Conservation (phyloP, 2,329 filamentous ascomycete species). For the Calonectria fujianensis region DNA sequence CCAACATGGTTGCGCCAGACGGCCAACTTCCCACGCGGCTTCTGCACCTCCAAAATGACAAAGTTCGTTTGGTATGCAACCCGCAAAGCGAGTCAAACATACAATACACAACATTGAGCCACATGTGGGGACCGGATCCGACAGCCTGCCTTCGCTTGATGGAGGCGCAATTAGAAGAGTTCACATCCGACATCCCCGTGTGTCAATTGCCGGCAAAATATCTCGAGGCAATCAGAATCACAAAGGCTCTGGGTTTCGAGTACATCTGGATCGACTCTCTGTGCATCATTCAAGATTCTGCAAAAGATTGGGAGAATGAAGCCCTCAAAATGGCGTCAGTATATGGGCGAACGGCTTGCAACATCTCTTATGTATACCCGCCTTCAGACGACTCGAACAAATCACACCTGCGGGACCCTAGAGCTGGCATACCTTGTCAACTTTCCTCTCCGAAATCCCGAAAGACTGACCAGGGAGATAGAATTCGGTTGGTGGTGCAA, state of each 20-base stretch:
- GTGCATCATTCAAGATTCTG: slow-evolving; percentile 20
- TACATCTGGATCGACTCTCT: slow-evolving; percentile 29
- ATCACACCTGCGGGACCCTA: slow-evolving; percentile 28
- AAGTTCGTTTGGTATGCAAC: slow-evolving; percentile 32
- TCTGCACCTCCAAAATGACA: slow-evolving; percentile 26
- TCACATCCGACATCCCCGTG: slow-evolving; percentile 16
- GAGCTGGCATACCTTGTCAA: slow-evolving; percentile 2
- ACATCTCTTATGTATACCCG: slow-evolving; percentile 34
- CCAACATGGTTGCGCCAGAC: slow-evolving; percentile 28
- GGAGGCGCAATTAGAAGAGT: slow-evolving; percentile 16
- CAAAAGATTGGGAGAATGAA: slow-evolving; percentile 24
- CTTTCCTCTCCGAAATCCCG: background rate
- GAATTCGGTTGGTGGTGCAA: background rate
- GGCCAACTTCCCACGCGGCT: slow-evolving; percentile 30
- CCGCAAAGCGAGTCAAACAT: background rate
- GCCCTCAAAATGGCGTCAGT: slow-evolving; percentile 26
- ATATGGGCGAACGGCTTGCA: slow-evolving; percentile 31
- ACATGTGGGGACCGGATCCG: slow-evolving; percentile 38
- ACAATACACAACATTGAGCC: slow-evolving; percentile 37
- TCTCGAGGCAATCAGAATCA: slow-evolving; percentile 28
- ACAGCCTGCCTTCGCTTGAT: slow-evolving; percentile 27
- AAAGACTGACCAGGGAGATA: background rate
- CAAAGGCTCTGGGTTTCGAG: slow-evolving; percentile 24
- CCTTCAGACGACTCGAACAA: slow-evolving; percentile 9
- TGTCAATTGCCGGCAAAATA: slow-evolving; percentile 29